Base-by-base conservation (phyloP, 2,329 filamentous ascomycete genomes). In the Fusarium acutatum region DNA sequence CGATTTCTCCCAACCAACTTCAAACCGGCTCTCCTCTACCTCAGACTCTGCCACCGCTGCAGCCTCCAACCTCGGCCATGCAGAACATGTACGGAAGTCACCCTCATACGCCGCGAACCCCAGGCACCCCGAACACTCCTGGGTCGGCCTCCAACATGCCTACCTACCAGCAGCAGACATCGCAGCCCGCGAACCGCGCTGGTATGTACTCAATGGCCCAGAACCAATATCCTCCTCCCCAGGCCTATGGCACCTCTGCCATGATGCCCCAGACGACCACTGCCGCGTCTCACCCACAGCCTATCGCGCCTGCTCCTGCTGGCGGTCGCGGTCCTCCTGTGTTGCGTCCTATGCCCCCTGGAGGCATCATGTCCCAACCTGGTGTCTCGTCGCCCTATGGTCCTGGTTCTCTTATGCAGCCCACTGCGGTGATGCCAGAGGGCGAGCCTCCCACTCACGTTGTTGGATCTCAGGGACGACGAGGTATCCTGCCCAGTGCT, bases 391-490 rank as follows among this genome's bases (percentile, higher is more conserved):
- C 88, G 40, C 89, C 91, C 12, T 93, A 92, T 78, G 89, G 87
- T 60, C 88, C 88, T 70, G 84, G 84, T 82, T 84, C 86, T 12
- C 82, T 89, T 75, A 89, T 91, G 87, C 84, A 86, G 62, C 88
- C 86, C 80, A 86, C 85, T 75, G 84, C 85, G 75, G 88, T 89
- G 76, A 81, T 88, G 67, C 86, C 85, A 67, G 89, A 89, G 53
- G 84, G 82, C 38, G 90, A 92, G 18, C 90, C 91, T 78, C 94
- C 93, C 22, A 96, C 94, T 37, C 96, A 98, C 80, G 96, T 98
- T 54, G 96, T 98, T 61, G 96, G 96, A 60, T 97, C 95, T 32
- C 96, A 98, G 84, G 96, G 96, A 67, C 91, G 96, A 73, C 90
- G 96, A 75, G 96, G 96, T 54, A 97, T 98, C 43, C 85, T 98